Base-by-base conservation (phyloP, 2,329 filamentous ascomycete genomes). In the Trichoderma sp. region DNA sequence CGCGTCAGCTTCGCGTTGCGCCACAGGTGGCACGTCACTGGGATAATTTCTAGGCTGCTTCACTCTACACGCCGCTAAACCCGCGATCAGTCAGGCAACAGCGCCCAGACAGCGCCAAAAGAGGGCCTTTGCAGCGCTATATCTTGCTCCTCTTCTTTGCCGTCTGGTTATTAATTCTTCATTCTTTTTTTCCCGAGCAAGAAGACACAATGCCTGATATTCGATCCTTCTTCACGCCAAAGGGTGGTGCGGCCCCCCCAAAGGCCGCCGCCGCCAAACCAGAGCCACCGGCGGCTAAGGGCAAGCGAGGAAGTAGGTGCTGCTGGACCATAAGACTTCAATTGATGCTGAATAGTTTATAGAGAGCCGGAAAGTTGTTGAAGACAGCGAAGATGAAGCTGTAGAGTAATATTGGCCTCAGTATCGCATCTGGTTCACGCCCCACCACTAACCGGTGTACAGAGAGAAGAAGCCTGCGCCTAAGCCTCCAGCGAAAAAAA, bases 161-260 rank as follows among this genome's bases (percentile, higher is more conserved):
- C 34, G 65, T 61, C 68, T 64, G 39, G 13, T 26, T 55, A 66
- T 37, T 39, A 3, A 34, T 64, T 37, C 0, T 18, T n/a, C 5
- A 13, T 18, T 14, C 32, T 46, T 28, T 67, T n/a, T 21, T 10
- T n/a, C 5, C 13, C 21, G 18, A 59, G 1, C 1, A 30, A 18
- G 18, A 16, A 30, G 39, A 51, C 6, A 71, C 70, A 71, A 97
- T 97, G 94, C 89, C 94, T 71, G 95, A 98, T 80, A 98, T 97
- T 76, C 87, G 94, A 76, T 93, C 86, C 74, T 98, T 97, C 81
- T 97, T 98, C 83, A 89, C 91, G 67, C 89, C 91, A 70, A 94
- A 94, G 79, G 87, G 88, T 63, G 85, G 86, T 72, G 83, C 86
- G 74, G 81, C 85, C 55, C 81, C 86, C 77, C 77, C 77, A 51